These are phyloP conservation scores for Rhynchospora tenuis DNA, from an alignment of 176 grass and related monocot species.

Conservation along the genomic window DNA sequence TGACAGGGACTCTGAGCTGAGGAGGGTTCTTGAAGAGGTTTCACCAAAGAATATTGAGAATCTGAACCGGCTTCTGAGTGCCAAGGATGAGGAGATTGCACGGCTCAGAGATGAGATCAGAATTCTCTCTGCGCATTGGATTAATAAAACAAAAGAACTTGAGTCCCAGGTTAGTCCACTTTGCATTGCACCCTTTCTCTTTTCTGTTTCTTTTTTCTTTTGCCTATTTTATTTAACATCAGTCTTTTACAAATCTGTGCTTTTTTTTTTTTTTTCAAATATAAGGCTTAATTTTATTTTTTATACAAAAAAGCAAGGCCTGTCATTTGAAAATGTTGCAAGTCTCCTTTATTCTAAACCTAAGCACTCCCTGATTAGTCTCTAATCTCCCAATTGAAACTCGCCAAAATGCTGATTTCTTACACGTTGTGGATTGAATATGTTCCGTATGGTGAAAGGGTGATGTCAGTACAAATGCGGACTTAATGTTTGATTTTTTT, in stretches of 20 bases:
- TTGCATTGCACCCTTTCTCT: background rate
- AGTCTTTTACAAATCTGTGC: background rate
- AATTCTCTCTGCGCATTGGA: slow-evolving; percentile 79
- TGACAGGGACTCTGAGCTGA: slow-evolving; percentile 58
- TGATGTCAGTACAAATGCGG: no score
- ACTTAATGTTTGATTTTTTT: background rate
- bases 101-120: slow-evolving; percentile 84
- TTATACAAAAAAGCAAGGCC: background rate
- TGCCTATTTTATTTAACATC: background rate
- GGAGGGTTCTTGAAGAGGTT: slow-evolving; percentile 64
- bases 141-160: slow-evolving; percentile 74
- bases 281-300: background rate
- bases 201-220: background rate
- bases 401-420: no score
- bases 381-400: no score
- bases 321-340: no score
- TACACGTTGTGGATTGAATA: no score
- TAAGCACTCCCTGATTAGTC: no score
- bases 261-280: background rate
- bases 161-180: slow-evolving; percentile 51
- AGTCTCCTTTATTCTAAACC: no score
- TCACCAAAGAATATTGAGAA: slow-evolving; percentile 78
- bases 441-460: no score
- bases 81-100: slow-evolving; percentile 70
- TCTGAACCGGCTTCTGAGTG: slow-evolving; percentile 59